Evolutionary conservation across 2,329 filamentous ascomycete genomes (phyloP).

Genomic region (Ophiostoma fasciatum): DNA sequence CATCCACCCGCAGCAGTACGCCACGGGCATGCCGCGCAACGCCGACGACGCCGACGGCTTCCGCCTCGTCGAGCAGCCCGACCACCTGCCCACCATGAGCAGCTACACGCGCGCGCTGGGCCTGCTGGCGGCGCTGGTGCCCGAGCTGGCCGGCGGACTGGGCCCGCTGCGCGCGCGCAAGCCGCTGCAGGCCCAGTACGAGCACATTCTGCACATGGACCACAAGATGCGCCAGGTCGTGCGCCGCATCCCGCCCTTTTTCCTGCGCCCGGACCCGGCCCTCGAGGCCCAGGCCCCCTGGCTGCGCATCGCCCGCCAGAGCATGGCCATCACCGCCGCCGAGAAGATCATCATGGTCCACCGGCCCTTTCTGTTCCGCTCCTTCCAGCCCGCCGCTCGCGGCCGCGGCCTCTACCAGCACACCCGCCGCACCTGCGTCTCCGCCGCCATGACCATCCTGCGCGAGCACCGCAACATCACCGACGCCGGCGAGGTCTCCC

Average conservation of each 20-base stretch:
- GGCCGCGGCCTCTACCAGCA: conserved; percentile 12
- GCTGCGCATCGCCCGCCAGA: conserved; percentile 20
- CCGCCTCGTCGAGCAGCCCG: conserved; percentile 10
- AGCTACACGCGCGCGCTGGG: conserved; percentile 17
- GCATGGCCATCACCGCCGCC: conserved; percentile 22
- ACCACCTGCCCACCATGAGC: conserved; percentile 11
- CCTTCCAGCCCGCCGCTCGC: conserved; percentile 14
- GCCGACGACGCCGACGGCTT: conserved; percentile 19
- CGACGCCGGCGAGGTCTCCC: conserved; percentile 11
- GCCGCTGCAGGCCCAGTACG: conserved; percentile 17
- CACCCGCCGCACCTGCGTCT: conserved; percentile 20
- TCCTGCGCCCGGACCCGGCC: conserved; percentile 15
- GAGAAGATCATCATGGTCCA: conserved; percentile 27
- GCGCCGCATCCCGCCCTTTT: conserved; percentile 18
- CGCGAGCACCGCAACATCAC: conserved; percentile 13
- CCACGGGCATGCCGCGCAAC: conserved; percentile 18
- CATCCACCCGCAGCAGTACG: conserved; percentile 20
- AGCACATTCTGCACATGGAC: conserved; percentile 19
- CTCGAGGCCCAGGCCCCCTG: conserved; percentile 16
- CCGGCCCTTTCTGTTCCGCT: conserved; percentile 20
- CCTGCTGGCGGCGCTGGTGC: conserved; percentile 19
- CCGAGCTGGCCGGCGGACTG: conserved; percentile 17
- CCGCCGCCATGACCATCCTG: conserved; percentile 22
- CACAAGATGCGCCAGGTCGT: conserved; percentile 20
- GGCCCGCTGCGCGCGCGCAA: conserved; percentile 18